Conservation (phyloP, 352 stramenopile genomes). For the Aphanomyces stellatus region DNA sequence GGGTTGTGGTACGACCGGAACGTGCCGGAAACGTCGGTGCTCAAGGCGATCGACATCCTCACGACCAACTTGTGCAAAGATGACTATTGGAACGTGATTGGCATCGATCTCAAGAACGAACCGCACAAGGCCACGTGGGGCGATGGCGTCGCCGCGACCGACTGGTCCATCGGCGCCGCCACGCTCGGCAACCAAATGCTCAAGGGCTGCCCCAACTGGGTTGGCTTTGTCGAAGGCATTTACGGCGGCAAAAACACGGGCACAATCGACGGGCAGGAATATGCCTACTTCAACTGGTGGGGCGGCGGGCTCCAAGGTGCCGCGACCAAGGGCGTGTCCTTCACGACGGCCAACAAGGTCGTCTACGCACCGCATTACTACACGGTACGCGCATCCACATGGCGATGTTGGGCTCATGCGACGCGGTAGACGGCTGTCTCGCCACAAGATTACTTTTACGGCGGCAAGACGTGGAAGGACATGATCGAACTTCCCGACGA, state of each 20-base stretch:
- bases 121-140: constrained; percentile 58
- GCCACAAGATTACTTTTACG: constrained; percentile 69
- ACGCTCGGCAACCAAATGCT: constrained; percentile 77
- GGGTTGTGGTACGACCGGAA: constrained; percentile 54
- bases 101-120: constrained; percentile 77
- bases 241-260: constrained; percentile 33
- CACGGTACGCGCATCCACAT: constrained; percentile 24
- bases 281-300: constrained; percentile 79
- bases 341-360: constrained; percentile 60
- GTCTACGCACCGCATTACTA: constrained; percentile 81
- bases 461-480: constrained; percentile 35
- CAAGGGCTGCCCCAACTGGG: constrained; percentile 55
- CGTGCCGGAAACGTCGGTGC: constrained; percentile 44
- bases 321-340: constrained; percentile 31
- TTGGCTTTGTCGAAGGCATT: constrained; percentile 72
- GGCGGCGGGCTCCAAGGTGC: constrained; percentile 61
- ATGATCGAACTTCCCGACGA: constrained; percentile 54
- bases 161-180: constrained; percentile 54
- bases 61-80: constrained; percentile 48
- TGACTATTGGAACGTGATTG: constrained; percentile 76
- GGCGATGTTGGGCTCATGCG: neutral
- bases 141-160: constrained; percentile 43
- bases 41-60: constrained; percentile 44
- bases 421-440: constrained; percentile 37
- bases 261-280: constrained; percentile 34